Conservation (phyloP, 371 early-diverging fungal genomes). For the Choanephora cucurbitarum region DNA sequence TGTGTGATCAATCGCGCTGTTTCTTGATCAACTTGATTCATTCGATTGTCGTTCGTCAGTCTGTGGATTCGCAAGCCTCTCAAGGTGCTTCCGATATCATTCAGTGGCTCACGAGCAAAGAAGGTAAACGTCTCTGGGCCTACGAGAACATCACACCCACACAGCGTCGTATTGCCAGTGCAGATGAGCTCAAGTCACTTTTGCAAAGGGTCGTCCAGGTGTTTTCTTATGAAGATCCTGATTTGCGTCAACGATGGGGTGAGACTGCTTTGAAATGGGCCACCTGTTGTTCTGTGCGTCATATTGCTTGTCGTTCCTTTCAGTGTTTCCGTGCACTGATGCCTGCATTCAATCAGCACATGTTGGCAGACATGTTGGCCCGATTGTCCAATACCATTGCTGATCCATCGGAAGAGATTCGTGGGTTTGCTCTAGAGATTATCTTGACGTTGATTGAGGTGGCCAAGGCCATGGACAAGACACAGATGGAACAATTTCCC, state of each 20-base stretch:
- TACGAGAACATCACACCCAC: constrained; percentile 78
- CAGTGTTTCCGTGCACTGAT: constrained; percentile 83
- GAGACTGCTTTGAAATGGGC: constrained; percentile 90
- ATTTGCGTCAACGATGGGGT: constrained; percentile 86
- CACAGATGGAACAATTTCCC: constrained; percentile 67
- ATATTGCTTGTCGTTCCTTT: constrained; percentile 88
- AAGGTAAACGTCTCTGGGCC: constrained; percentile 79
- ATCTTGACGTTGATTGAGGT: constrained; percentile 73
- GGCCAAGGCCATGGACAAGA: constrained; percentile 58
- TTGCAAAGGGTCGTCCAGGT: constrained; percentile 48
- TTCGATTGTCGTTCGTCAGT: constrained; percentile 64
- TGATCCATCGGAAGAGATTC: constrained; percentile 80
- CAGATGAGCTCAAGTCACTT: constrained; percentile 46
- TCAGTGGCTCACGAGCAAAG: constrained; percentile 64
- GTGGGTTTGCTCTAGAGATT: constrained; percentile 87
- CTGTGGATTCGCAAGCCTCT: constrained; percentile 60
- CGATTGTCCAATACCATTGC: constrained; percentile 85
- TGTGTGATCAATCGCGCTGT: constrained; percentile 80
- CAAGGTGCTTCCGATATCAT: constrained; percentile 62
- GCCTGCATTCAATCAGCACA: constrained; percentile 76
- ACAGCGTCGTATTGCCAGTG: constrained; percentile 47
- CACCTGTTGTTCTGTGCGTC: constrained; percentile 87
- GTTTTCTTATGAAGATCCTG: constrained; percentile 63
- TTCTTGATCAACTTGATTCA: constrained; percentile 83
- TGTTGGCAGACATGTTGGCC: constrained; percentile 83